Conservation (phyloP, 345 rosid species). For the Punica granatum region DNA sequence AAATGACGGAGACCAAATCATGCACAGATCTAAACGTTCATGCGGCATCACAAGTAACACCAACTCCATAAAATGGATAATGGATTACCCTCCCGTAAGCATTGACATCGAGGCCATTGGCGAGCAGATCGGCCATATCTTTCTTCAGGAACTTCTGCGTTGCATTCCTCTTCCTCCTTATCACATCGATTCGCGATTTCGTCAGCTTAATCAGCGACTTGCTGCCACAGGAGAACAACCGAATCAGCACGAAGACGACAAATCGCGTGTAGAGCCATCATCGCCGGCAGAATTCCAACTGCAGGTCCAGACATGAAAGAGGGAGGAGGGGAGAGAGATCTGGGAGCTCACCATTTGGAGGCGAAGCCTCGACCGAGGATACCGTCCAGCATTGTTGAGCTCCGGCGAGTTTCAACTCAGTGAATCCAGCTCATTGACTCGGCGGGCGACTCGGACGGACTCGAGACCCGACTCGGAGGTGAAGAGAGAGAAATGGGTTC, state of each 20-base stretch:
- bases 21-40: neutral
- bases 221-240: constrained; percentile 24
- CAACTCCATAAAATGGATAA: neutral
- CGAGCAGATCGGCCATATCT: constrained; percentile 85
- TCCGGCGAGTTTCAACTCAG: constrained; percentile 9
- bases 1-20: too few relatives aligned
- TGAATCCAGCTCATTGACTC: neutral
- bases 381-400: constrained; percentile 72
- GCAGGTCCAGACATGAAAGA: neutral
- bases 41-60: too few relatives aligned
- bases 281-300: too few relatives aligned
- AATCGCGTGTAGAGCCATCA: neutral
- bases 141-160: constrained; percentile 77
- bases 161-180: constrained; percentile 74
- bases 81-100: constrained; percentile 82
- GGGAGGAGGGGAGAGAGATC: constrained; percentile 6
- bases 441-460: neutral
- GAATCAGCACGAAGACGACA: neutral
- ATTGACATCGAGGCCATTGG: constrained; percentile 72
- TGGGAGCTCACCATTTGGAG: constrained; percentile 49
- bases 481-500: neutral
- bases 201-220: constrained; percentile 72
- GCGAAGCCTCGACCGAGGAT: constrained; percentile 75
- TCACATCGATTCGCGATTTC: constrained; percentile 81
- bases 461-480: neutral